A percentile compares a stretch with the other conserved stretches of the same genome.
Evolutionary conservation across 2,329 filamentous ascomycete genomes (phyloP).

Genomic region (Pseudophaeomoniella oleicola): DNA sequence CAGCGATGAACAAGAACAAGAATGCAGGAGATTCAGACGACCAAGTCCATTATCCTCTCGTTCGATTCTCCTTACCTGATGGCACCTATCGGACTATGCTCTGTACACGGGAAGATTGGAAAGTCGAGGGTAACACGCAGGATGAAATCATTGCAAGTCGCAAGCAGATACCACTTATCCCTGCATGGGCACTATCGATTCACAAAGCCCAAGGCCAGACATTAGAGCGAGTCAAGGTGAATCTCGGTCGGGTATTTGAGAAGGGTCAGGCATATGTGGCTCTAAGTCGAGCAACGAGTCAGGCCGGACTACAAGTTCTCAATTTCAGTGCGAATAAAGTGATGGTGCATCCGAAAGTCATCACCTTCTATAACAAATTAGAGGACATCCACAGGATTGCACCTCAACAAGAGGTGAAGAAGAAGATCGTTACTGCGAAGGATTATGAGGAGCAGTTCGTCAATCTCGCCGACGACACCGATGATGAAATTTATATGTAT

Average conservation of each 20-base stretch:
- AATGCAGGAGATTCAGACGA: slow-evolving; percentile 32
- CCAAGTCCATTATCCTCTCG: slow-evolving; percentile 58
- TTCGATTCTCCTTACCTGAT: slow-evolving; percentile 68
- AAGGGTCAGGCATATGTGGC: slow-evolving; percentile 97
- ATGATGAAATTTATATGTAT: slow-evolving; percentile 24
- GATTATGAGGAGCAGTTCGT: slow-evolving; percentile 11
- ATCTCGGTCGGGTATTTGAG: slow-evolving; percentile 83
- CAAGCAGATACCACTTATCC: slow-evolving; percentile 68
- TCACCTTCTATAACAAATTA: slow-evolving; percentile 71
- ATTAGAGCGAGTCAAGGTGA: slow-evolving; percentile 83
- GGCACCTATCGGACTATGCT: slow-evolving; percentile 64
- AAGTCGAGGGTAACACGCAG: slow-evolving; percentile 80
- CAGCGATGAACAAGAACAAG: slow-evolving; percentile 29
- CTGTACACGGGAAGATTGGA: slow-evolving; percentile 83
- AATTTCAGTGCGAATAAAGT: slow-evolving; percentile 83
- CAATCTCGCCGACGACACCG: slow-evolving; percentile 24
- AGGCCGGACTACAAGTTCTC: slow-evolving; percentile 74
- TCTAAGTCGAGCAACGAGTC: slow-evolving; percentile 77
- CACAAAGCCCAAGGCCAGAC: slow-evolving; percentile 98
- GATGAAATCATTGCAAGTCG: slow-evolving; percentile 86
- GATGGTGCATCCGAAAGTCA: slow-evolving; percentile 80
- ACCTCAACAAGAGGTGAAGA: slow-evolving; percentile 13
- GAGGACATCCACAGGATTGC: slow-evolving; percentile 51
- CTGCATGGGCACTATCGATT: slow-evolving; percentile 94
- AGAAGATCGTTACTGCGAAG: slow-evolving; percentile 9